A percentile compares a stretch with the other conserved stretches of the same genome.
These are phyloP conservation scores for Podila clonocystis DNA, from an alignment of 192 early-diverging fungal genomes.

Conservation along the genomic window DNA sequence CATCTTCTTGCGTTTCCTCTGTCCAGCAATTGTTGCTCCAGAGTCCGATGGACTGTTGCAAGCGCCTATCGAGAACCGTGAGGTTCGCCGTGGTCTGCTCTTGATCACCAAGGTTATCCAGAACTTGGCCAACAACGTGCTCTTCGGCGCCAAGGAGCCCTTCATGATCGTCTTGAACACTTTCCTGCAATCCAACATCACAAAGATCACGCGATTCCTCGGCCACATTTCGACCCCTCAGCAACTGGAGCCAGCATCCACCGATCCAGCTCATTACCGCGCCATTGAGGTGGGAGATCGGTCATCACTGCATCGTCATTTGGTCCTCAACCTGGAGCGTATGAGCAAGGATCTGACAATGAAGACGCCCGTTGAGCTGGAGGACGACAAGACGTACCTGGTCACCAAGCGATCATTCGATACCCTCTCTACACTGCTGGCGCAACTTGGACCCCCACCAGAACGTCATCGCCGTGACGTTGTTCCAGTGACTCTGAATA, in stretches of 20 bases:
- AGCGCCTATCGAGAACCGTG: conserved; percentile 60
- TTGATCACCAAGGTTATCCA: conserved; percentile 96
- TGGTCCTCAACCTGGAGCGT: conserved; percentile 75
- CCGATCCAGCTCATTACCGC: conserved; percentile 58
- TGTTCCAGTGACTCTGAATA: conserved; percentile 52
- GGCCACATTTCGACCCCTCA: conserved; percentile 75
- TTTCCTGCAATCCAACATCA: conserved; percentile 85
- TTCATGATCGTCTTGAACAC: conserved; percentile 95
- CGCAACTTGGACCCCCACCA: conserved; percentile 88
- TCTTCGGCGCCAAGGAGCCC: conserved; percentile 94
- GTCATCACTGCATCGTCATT: conserved; percentile 65
- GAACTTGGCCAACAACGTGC: conserved; percentile 94
- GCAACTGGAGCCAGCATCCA: conserved; percentile 50
- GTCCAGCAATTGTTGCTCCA: conserved; percentile 94
- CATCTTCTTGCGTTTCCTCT: conserved; percentile 95
- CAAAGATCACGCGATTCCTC: conserved; percentile 82
- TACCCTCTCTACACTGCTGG: conserved; percentile 84
- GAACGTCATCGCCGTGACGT: conserved; percentile 68
- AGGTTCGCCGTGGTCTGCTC: conserved; percentile 86
- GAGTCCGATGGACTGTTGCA: conserved; percentile 82
- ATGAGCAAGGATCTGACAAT: conserved; percentile 72
- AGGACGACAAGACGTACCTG: conserved; percentile 53
- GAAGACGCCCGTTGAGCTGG: conserved; percentile 45
- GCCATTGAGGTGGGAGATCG: conserved; percentile 52
- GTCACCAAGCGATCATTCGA: conserved; percentile 76